Evolutionary conservation across 2,329 filamentous ascomycete species (phyloP), one percentile per base, ranked within the genome.

Genomic region (Cadophora malorum): DNA sequence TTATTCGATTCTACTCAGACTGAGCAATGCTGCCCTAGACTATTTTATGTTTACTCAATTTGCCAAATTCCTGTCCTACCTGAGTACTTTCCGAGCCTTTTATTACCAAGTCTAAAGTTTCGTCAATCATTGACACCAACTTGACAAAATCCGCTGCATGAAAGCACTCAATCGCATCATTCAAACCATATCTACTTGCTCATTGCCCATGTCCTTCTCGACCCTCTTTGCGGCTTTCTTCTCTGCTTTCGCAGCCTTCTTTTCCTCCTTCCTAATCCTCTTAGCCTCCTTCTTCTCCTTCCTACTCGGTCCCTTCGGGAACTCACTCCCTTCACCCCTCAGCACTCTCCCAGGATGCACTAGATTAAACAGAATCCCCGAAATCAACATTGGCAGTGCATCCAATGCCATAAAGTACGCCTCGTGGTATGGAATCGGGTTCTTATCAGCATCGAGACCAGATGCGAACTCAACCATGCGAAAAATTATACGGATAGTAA

Each of bases 401-500:
- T 90, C 86, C 64, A 81, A 82, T 1, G 75, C 76, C 65, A 84
- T 85, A 31, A 83, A 80, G 74, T 86, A 90, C 3, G 74, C 80
- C 72, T 88, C 85, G 69, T 86, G 79, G 52, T 76, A 81, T 0
- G 84, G 81, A 23, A 86, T 78, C 0, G 79, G 77, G 73, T 83
- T 85, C 45, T 84, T 85, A n/a, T 77, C 71, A 6, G 74, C 72
- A 47, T 70, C 66, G 23, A 83, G 73, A 12, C 84, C 85, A 4
- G 79, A 78, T 0, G 81, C 80, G 72, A 85, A 90, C 75, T 90
- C 86, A 63, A 81, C 76, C 1, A 91, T 80, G 35, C 87, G 85
- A 77, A 85, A 91, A 70, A 88, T 83, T 74, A 90, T 89, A 41
- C 88, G 84, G 33, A 83, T 71, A 0, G 81, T 82, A 68, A 85